Evolutionary conservation across 768 basidiomycete species (phyloP).

Genomic region (Rhodosporidiobolus sp.): DNA sequence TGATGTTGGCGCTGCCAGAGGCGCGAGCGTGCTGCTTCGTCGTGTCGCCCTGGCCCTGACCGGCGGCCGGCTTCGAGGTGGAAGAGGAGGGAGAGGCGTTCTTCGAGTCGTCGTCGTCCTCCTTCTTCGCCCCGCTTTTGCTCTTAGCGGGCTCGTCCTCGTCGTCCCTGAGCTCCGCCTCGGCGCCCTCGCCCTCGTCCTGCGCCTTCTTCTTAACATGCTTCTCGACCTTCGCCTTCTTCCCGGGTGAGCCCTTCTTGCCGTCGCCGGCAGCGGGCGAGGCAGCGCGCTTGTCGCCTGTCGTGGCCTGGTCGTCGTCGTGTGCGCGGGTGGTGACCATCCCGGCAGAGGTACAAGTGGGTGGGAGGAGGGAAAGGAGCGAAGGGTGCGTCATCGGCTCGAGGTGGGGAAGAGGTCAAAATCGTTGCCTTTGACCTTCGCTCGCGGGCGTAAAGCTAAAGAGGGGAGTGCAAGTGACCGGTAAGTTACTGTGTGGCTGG

Average conservation of each 20-base stretch:
- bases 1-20: background rate
- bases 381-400: too few relatives aligned
- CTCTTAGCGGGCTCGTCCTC: background rate
- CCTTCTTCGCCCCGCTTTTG: background rate
- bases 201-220: background rate
- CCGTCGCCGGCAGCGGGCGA: background rate
- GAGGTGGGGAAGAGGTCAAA: too few relatives aligned
- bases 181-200: background rate
- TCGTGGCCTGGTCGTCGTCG: background rate
- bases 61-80: background rate
- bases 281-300: constrained; percentile 28
- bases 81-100: too few relatives aligned
- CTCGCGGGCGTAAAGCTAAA: too few relatives aligned
- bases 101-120: constrained; percentile 1
- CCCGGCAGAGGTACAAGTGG: background rate
- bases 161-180: background rate
- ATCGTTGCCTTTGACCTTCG: too few relatives aligned
- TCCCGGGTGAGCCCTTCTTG: constrained; percentile 4
- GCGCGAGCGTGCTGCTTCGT: constrained; percentile 6
- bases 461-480: too few relatives aligned
- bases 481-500: too few relatives aligned
- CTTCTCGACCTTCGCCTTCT: constrained; percentile 24
- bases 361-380: background rate
- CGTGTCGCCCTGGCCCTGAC: constrained; percentile 1
- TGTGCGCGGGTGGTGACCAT: constrained; percentile 30